Percentiles rank a stretch among this genome's conserved stretches.
Evolutionary conservation across 2,329 filamentous ascomycete species (phyloP).

Genomic region (Calycina marina): DNA sequence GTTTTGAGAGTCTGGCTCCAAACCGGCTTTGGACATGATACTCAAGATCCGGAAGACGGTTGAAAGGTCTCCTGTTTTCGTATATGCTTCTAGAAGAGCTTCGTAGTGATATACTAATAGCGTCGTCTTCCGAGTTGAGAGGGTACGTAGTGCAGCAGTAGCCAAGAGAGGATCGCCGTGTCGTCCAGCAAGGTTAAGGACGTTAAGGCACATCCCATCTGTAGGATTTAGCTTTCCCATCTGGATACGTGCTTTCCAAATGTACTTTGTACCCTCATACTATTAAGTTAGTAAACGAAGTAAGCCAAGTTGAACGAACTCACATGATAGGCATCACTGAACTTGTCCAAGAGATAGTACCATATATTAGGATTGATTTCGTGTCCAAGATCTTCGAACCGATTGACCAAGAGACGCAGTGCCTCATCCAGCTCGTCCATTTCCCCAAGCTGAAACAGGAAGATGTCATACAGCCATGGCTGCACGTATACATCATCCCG

Average conservation of each 20-base stretch:
- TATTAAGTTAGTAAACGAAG: constrained; percentile 21
- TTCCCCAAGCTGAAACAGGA: constrained; percentile 59
- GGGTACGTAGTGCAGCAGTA: constrained; percentile 52
- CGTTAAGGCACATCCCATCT: constrained; percentile 49
- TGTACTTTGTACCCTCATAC: constrained; percentile 47
- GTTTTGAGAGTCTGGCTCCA: constrained; percentile 40
- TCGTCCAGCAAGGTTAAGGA: constrained; percentile 58
- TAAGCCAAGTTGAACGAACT: constrained; percentile 18
- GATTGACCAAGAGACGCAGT: constrained; percentile 48
- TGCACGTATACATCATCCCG: constrained; percentile 39
- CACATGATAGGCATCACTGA: constrained; percentile 48
- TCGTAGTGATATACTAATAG: constrained; percentile 64
- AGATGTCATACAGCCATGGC: constrained; percentile 65
- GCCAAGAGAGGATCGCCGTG: constrained; percentile 54
- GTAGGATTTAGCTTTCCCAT: constrained; percentile 44
- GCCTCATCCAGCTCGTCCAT: constrained; percentile 66
- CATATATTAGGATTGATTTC: constrained; percentile 43
- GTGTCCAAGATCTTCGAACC: constrained; percentile 29
- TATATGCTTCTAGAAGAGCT: constrained; percentile 58
- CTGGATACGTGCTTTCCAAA: constrained; percentile 57
- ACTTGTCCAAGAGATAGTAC: constrained; percentile 61
- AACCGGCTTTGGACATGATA: constrained; percentile 55
- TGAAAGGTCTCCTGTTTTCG: constrained; percentile 40
- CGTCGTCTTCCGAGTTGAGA: constrained; percentile 41
- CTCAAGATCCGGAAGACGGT: constrained; percentile 56